These are phyloP conservation scores for Stereocaulon alpinum DNA, from an alignment of 495 filamentous ascomycete species.

Conservation along the genomic window DNA sequence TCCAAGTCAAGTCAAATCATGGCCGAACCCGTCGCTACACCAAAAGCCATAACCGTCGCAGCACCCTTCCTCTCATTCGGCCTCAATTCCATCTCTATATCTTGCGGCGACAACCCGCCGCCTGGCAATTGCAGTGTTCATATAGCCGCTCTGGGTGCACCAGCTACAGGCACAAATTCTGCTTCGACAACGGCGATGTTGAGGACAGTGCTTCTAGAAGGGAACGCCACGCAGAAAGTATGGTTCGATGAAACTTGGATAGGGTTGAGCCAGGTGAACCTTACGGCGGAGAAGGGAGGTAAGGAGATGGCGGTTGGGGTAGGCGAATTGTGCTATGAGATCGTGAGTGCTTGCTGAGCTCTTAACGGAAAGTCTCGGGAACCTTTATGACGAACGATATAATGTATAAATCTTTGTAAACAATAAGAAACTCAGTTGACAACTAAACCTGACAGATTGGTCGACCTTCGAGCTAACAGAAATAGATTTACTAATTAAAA, in stretches of 20 bases:
- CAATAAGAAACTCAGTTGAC: too few species aligned
- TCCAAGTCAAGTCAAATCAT: not conserved
- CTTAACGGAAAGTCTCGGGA: too few species aligned
- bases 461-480: too few species aligned
- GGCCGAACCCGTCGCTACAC: constrained; percentile 1
- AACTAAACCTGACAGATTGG: too few species aligned
- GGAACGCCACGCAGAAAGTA: not conserved
- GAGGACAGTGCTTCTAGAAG: not conserved
- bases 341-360: not conserved
- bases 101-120: not conserved
- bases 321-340: constrained; percentile 5
- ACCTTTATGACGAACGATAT: too few species aligned
- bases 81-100: constrained; percentile 4
- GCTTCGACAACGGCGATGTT: not conserved
- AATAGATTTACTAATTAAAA: too few species aligned
- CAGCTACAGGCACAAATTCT: not conserved
- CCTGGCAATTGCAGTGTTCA: not conserved
- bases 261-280: constrained; percentile 3
- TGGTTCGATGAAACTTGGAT: not conserved
- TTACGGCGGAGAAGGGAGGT: not conserved
- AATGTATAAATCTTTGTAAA: too few species aligned
- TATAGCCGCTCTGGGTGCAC: not conserved
- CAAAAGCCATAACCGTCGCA: constrained; percentile 11
- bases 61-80: constrained; percentile 4
- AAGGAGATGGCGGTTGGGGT: constrained; percentile 6